These are phyloP conservation scores for Acacia pycnantha DNA, from an alignment of 331 rosid genomes.

Conservation along the genomic window DNA sequence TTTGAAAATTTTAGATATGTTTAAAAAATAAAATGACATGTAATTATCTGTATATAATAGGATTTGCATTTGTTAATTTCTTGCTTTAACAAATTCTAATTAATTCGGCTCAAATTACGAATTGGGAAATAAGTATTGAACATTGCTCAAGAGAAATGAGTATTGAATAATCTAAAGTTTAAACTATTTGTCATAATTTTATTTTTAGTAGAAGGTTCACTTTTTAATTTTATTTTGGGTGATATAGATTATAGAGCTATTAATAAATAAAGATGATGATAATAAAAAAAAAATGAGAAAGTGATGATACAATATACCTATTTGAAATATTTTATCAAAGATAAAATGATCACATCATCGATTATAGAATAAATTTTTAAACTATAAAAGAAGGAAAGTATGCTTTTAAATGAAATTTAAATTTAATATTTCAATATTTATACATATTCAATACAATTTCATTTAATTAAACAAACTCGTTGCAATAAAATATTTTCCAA, in stretches of 20 bases:
- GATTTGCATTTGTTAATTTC: not conserved
- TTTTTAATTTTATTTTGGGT: not conserved
- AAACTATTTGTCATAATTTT: not conserved
- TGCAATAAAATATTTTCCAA: not conserved
- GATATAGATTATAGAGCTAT: not conserved
- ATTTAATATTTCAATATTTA: not conserved
- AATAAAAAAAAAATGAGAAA: not conserved
- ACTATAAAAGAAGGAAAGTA: not conserved
- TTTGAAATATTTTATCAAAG: not conserved
- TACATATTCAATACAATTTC: not conserved
- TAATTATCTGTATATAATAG: not conserved
- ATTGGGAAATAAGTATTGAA: too few relatives aligned
- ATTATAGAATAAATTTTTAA: not conserved
- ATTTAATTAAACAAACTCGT: not conserved
- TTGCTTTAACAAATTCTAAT: not conserved
- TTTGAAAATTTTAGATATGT: not conserved
- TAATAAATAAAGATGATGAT: not conserved
- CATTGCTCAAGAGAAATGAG: not conserved
- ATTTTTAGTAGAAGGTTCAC: not conserved
- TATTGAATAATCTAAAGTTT: not conserved
- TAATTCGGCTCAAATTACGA: too few relatives aligned
- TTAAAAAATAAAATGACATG: not conserved
- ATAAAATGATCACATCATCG: not conserved
- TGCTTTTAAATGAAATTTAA: not conserved
- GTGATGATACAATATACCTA: not conserved